These are phyloP conservation scores for Talaromyces marneffei DNA, from an alignment of 2,329 filamentous ascomycete species.

Conservation along the genomic window DNA sequence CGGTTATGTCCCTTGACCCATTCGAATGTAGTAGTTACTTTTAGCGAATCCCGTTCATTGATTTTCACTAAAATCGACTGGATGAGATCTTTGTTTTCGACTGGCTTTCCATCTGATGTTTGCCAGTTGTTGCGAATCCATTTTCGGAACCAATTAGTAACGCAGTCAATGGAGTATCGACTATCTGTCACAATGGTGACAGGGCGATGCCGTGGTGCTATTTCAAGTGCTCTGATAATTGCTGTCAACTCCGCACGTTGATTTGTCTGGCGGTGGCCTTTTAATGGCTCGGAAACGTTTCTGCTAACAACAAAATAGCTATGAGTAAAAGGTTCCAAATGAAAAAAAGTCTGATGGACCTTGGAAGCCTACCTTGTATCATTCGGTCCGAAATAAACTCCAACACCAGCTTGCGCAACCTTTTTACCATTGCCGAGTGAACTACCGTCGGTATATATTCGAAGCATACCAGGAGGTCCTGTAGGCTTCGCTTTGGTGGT, in stretches of 20 bases:
- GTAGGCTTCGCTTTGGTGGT: constrained; percentile 42
- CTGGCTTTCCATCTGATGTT: constrained; percentile 62
- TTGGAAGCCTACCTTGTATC: constrained; percentile 47
- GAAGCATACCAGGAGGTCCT: constrained; percentile 46
- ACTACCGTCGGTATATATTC: constrained; percentile 61
- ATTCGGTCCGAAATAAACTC: constrained; percentile 58
- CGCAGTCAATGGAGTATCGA: constrained; percentile 83
- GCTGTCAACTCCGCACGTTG: constrained; percentile 93
- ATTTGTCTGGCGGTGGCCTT: constrained; percentile 76
- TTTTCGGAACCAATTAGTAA: constrained; percentile 71
- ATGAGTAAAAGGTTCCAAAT: background rate
- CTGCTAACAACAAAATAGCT: constrained; percentile 34
- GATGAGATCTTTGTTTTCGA: constrained; percentile 84
- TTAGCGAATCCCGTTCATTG: constrained; percentile 57
- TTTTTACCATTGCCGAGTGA: constrained; percentile 53
- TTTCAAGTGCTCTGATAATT: constrained; percentile 74
- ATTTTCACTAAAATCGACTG: constrained; percentile 66
- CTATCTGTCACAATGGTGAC: constrained; percentile 83
- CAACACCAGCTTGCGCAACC: constrained; percentile 55
- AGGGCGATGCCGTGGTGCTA: constrained; percentile 60
- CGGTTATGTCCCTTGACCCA: constrained; percentile 86
- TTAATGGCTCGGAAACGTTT: constrained; percentile 70
- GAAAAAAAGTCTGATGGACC: background rate
- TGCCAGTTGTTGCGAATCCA: constrained; percentile 77
- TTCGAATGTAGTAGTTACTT: constrained; percentile 62